A percentile compares a stretch with the other conserved stretches of the same genome.
These are phyloP conservation scores for Pseudogymnoascus sp. DNA, from an alignment of 2,329 filamentous ascomycete genomes.

Conservation along the genomic window DNA sequence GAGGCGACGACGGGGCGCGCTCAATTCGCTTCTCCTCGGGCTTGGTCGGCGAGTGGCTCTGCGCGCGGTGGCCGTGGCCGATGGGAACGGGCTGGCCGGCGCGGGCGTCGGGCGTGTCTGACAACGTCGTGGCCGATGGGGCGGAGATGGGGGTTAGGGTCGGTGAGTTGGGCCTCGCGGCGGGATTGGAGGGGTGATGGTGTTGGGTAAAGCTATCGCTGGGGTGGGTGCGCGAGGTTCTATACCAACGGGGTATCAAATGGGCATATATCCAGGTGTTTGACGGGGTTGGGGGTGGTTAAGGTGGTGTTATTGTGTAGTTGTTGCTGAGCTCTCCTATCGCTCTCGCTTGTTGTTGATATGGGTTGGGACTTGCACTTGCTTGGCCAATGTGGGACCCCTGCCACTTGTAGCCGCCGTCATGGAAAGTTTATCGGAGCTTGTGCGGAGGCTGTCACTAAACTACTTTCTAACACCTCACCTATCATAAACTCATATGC, in stretches of 20 bases:
- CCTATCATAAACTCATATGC: background rate
- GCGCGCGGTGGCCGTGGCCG: constrained; percentile 16
- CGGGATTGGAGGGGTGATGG: background rate
- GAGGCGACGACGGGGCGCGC: constrained; percentile 43
- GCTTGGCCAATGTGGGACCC: constrained; percentile 7
- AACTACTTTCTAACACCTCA: constrained; percentile 6
- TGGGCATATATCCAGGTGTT: background rate
- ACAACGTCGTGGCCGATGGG: constrained; percentile 39
- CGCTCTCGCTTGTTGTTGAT: constrained; percentile 11
- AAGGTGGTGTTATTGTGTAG: constrained; percentile 9
- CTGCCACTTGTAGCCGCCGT: constrained; percentile 5
- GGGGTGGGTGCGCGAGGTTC: background rate
- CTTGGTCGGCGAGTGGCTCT: constrained; percentile 13
- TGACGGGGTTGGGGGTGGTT: background rate
- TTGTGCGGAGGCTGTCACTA: constrained; percentile 3
- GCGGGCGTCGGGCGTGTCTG: constrained; percentile 37
- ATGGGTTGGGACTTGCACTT: background rate
- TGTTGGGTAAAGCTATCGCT: background rate
- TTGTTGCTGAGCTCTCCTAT: constrained; percentile 2
- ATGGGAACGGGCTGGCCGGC: constrained; percentile 35
- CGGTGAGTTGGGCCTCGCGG: background rate
- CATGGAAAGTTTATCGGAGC: constrained; percentile 5
- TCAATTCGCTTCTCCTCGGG: constrained; percentile 26
- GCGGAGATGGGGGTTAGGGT: background rate
- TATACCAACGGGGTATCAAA: constrained; percentile 9